Percentiles rank a stretch among this genome's conserved stretches.
Conservation (phyloP, 2,329 filamentous ascomycete species). For the Ceratocystis diversiconidia region DNA sequence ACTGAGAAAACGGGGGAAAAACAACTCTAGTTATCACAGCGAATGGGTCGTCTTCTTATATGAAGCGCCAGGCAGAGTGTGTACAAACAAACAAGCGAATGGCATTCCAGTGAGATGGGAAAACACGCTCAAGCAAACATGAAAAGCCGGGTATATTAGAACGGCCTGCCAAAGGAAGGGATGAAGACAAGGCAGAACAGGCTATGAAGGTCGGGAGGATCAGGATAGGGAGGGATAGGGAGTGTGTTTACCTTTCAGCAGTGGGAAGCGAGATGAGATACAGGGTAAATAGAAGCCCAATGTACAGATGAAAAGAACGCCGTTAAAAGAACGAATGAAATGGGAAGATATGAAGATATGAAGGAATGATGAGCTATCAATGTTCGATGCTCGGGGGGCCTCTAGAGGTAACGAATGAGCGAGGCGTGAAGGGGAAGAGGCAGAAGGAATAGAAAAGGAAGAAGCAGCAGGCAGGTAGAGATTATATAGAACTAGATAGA, state of each 20-base stretch:
- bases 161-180: not conserved
- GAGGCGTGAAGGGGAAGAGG: not conserved
- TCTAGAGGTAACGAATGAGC: not conserved
- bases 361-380: not conserved
- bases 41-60: not conserved
- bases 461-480: not conserved
- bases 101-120: not conserved
- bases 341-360: not conserved
- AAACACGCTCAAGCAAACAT: not conserved
- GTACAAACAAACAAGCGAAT: not conserved
- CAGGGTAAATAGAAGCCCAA: not conserved
- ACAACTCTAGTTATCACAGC: not conserved
- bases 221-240: not conserved
- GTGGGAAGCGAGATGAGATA: not conserved
- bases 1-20: not conserved
- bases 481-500: not conserved
- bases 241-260: slow-evolving; percentile 6
- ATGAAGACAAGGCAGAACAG: not conserved
- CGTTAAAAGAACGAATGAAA: slow-evolving; percentile 6
- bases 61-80: not conserved
- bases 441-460: not conserved
- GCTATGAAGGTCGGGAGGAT: not conserved
- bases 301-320: not conserved
- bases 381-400: not conserved
- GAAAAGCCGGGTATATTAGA: not conserved